Evolutionary conservation across 805 yeast species (phyloP).

Genomic region (Candida ulmi): DNA sequence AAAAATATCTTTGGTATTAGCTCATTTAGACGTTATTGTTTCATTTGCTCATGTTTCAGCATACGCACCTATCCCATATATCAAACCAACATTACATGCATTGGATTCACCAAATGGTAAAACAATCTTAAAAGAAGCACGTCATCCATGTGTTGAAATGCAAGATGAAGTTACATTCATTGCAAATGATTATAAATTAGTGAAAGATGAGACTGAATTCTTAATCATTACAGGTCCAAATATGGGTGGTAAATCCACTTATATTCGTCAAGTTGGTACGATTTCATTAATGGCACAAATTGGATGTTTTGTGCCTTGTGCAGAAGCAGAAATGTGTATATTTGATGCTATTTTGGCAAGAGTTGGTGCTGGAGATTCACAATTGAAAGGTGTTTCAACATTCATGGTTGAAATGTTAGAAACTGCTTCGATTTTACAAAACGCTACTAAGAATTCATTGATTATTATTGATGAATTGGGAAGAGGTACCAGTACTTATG

Average conservation of each 20-base stretch:
- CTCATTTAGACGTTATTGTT: conserved; percentile 76
- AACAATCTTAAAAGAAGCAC: conserved; percentile 60
- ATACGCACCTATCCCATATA: conserved; percentile 77
- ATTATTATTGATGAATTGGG: conserved; percentile 94
- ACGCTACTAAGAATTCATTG: conserved; percentile 73
- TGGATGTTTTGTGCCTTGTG: conserved; percentile 84
- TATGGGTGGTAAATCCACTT: conserved; percentile 97
- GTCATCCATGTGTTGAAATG: conserved; percentile 93
- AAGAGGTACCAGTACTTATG: conserved; percentile 75
- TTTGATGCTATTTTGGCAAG: conserved; percentile 92
- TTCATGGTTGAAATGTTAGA: conserved; percentile 97
- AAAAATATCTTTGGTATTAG: conserved; percentile 55
- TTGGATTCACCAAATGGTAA: conserved; percentile 39
- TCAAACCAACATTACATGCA: conserved; percentile 64
- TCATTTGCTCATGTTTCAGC: conserved; percentile 83
- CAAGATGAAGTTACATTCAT: conserved; percentile 90
- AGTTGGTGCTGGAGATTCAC: conserved; percentile 99
- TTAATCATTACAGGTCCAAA: conserved; percentile 91
- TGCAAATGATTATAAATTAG: conserved; percentile 77
- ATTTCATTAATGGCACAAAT: conserved; percentile 83
- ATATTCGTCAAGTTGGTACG: conserved; percentile 84
- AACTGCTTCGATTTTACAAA: conserved; percentile 78
- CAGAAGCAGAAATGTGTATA: conserved; percentile 69
- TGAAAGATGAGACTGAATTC: conserved; percentile 56
- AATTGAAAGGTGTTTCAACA: conserved; percentile 92